Percentiles rank a stretch among this genome's conserved stretches.
phyloP scores from a whole-genome alignment of 441 rosid species.

The Pelargonium fulgidum region DNA sequence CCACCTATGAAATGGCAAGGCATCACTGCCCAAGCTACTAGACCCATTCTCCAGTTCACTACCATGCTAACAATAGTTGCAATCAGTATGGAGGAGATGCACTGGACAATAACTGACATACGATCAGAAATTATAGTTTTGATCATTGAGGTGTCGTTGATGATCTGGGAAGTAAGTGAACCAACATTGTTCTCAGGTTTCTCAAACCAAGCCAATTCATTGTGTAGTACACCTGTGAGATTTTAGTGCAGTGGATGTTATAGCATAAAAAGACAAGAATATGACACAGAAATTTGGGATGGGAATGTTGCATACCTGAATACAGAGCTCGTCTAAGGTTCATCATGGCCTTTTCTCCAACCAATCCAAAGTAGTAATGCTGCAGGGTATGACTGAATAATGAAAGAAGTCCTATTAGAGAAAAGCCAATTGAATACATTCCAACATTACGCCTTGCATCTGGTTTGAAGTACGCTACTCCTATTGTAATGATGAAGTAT shows the following conservation, averaged over 20 bases:
- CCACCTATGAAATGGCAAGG: slow-evolving; percentile 81
- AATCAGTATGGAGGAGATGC: slow-evolving; percentile 56
- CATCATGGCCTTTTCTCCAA: slow-evolving; percentile 64
- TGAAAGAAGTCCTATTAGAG: slow-evolving; percentile 46
- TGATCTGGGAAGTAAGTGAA: slow-evolving; percentile 43
- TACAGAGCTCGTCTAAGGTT: slow-evolving; percentile 50
- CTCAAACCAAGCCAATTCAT: slow-evolving; percentile 65
- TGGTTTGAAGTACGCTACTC: slow-evolving; percentile 40
- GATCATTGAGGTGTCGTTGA: slow-evolving; percentile 53
- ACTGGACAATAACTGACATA: slow-evolving; percentile 64
- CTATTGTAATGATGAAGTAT: slow-evolving; percentile 52
- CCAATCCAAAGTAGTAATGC: slow-evolving; percentile 57
- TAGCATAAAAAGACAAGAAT: slow-evolving; percentile 1
- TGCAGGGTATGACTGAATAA: slow-evolving; percentile 53
- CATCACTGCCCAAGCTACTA: slow-evolving; percentile 85
- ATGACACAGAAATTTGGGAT: not conserved
- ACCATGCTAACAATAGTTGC: slow-evolving; percentile 52
- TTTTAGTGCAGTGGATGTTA: slow-evolving; percentile 11
- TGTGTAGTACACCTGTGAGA: slow-evolving; percentile 42
- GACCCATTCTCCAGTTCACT: slow-evolving; percentile 57
- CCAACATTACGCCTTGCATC: slow-evolving; percentile 40
- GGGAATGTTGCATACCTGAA: slow-evolving; percentile 37
- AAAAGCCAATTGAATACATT: slow-evolving; percentile 40
- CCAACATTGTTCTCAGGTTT: slow-evolving; percentile 47
- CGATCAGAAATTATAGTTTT: slow-evolving; percentile 57